Base-by-base conservation (phyloP, 345 rosid species). In the Cardamine occulta region DNA sequence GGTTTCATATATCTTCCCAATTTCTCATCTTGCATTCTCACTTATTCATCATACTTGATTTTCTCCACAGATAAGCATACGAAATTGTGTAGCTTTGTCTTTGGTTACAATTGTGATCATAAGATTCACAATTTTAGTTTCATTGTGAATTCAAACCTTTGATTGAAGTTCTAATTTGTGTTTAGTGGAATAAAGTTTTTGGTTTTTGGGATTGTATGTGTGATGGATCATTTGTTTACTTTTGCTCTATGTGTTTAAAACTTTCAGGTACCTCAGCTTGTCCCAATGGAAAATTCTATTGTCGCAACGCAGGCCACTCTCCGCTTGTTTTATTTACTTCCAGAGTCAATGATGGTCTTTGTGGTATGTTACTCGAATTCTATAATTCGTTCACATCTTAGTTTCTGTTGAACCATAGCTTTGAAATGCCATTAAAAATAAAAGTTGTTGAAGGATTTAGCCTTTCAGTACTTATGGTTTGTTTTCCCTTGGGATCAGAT, bases 261-360 rank as follows among this genome's bases (percentile, higher is more conserved):
- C 40, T 77, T 37, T 34, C 74, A 93, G 99, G 99, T 56, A 96
- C 99, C 57, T 88, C 99, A 3, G 99, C 99, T 11, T 96, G 98
- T 80, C 98, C 97, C 1, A 77, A 66, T 75, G 97, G 89, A 11
- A 85, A 84, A 72, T 93, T 96, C 85, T 96, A 87, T 74, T 96
- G 99, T 78, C 82, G 45, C 42, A 96, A 96, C 76, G 87, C 86
- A 8, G 95, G 96, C 8, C 97, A 93, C 68, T 39, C 80, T 72
- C 87, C 98, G 8, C 26, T 80, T 21, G 6, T 79, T 56, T 32
- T 93, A 35, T 96, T 86, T 78, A 91, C 99, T 69, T 93, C 98
- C 13, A 89, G 91, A 83, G 98, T 96, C 70, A 96, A 93, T 78
- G 99, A 96, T 75, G 98, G 97, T 17, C 85, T 96, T 28, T 93